These are phyloP conservation scores for Raffaelea albimanens DNA, from an alignment of 2,329 filamentous ascomycete genomes.

Conservation along the genomic window DNA sequence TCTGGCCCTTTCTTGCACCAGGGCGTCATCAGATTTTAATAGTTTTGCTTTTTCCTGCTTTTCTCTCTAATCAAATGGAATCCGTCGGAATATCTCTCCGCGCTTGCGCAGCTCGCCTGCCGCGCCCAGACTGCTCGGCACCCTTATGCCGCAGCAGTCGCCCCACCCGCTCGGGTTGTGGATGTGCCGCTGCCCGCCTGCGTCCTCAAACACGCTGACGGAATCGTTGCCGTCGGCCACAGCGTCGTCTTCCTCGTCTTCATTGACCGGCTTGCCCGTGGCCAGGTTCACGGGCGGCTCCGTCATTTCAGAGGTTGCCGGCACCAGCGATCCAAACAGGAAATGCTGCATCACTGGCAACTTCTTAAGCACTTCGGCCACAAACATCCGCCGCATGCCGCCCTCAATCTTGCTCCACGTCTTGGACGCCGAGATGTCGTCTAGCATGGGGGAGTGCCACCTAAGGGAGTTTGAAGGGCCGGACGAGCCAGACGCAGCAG, in stretches of 20 bases:
- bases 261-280: slow-evolving; percentile 33
- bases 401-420: slow-evolving; percentile 87
- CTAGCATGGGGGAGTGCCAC: slow-evolving; percentile 97
- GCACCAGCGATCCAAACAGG: slow-evolving; percentile 77
- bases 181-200: slow-evolving; percentile 56
- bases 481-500: too few species aligned
- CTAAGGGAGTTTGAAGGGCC: slow-evolving; percentile 79
- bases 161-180: slow-evolving; percentile 73
- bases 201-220: slow-evolving; percentile 50
- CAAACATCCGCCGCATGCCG: slow-evolving; percentile 96
- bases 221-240: slow-evolving; percentile 34
- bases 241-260: slow-evolving; percentile 28
- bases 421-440: slow-evolving; percentile 87
- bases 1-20: too few species aligned
- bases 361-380: slow-evolving; percentile 85
- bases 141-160: slow-evolving; percentile 96
- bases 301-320: slow-evolving; percentile 75
- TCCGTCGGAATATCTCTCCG: slow-evolving; percentile 51
- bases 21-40: too few species aligned
- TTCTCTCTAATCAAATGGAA: slow-evolving; percentile 76
- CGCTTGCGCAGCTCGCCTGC: slow-evolving; percentile 79
- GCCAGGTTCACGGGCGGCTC: slow-evolving; percentile 36
- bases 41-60: too few species aligned
- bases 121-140: slow-evolving; percentile 87
- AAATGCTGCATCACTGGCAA: slow-evolving; percentile 99